Conservation (phyloP, 1,284 basidiomycete genomes). For the Cryptococcus floricola region DNA sequence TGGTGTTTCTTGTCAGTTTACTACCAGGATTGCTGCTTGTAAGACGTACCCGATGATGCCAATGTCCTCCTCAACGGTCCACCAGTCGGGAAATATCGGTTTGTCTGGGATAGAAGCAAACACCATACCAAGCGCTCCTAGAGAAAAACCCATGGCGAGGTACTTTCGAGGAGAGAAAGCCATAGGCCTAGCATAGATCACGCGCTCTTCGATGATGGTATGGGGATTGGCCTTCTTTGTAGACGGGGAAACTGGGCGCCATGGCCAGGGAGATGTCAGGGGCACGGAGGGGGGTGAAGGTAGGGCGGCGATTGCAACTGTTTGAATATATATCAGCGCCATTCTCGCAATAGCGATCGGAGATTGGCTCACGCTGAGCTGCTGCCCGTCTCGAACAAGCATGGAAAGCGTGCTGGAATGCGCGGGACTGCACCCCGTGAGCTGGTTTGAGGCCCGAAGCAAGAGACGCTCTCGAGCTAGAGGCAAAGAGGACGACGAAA, state of each 20-base stretch:
- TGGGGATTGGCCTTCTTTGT: neutral
- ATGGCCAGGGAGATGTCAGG: constrained; percentile 8
- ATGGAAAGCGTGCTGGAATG: too few relatives aligned
- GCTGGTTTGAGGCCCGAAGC: too few relatives aligned
- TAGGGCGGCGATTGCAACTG: neutral
- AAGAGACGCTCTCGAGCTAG: too few relatives aligned
- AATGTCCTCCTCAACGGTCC: neutral
- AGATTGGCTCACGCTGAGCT: neutral
- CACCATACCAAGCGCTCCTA: constrained; percentile 1
- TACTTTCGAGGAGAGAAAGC: constrained; percentile 5
- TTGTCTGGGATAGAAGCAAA: constrained; percentile 8
- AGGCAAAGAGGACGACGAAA: too few relatives aligned
- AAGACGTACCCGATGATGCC: constrained; percentile 5
- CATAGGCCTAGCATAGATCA: constrained; percentile 14
- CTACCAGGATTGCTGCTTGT: neutral
- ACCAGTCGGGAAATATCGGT: constrained; percentile 6
- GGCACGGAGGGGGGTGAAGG: neutral
- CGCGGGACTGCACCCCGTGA: too few relatives aligned
- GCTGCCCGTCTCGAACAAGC: too few relatives aligned
- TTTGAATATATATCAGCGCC: too few relatives aligned
- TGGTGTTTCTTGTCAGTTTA: neutral
- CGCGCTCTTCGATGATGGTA: constrained; percentile 4
- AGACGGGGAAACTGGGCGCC: constrained; percentile 1
- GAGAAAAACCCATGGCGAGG: constrained; percentile 1
- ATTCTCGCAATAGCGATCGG: too few relatives aligned